Base-by-base conservation (phyloP, 345 rosid species). In the Corymbia maculata region DNA sequence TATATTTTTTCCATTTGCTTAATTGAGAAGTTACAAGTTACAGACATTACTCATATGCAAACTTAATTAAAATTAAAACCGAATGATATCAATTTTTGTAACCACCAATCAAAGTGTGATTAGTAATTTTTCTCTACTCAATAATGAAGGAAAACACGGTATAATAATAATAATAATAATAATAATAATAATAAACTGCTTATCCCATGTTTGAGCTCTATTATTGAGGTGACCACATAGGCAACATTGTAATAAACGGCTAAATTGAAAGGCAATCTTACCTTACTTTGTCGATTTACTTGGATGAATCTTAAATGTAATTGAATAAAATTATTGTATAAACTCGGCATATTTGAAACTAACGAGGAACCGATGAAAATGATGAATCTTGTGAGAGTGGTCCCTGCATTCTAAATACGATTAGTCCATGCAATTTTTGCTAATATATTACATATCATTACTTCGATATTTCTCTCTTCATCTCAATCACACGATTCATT, bases 311-410 rank as follows among this genome's bases (percentile, higher is more conserved):
- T 16, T 21, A 10, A 17, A 12, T 70, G 6, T 32, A 17, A 70
- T 36, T 7, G 13, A 4, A 70, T 17, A 19, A 6, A 32, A 16
- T 32, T 16, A 16, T 17, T 8, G 80, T 32, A 70, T 70, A 70
- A 1, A 16, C 13, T 68, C 17, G 4, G 44, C 44, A 4, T 15
- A 30, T 30, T 68, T 68, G 79, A 70, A 68, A 9, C 7, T 32
- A 6, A 68, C 4, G 32, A 68, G 11, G 44, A 30, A 30, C 11
- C 44, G 16, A 16, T 17, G 36, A 66, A 14, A 4, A 30, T 30
- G 2, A 70, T 8, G 80, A 0, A 70, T 32, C 13, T 17, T 16
- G 3, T 4, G 5, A 2, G 12, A 32, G 45, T 8, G 4, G 3
- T 30, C 4, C 44, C 11, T 11, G 2, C 2, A 6, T 16, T 68